These are phyloP conservation scores for Jaapia argillacea DNA, from an alignment of 768 basidiomycete genomes.

Conservation along the genomic window DNA sequence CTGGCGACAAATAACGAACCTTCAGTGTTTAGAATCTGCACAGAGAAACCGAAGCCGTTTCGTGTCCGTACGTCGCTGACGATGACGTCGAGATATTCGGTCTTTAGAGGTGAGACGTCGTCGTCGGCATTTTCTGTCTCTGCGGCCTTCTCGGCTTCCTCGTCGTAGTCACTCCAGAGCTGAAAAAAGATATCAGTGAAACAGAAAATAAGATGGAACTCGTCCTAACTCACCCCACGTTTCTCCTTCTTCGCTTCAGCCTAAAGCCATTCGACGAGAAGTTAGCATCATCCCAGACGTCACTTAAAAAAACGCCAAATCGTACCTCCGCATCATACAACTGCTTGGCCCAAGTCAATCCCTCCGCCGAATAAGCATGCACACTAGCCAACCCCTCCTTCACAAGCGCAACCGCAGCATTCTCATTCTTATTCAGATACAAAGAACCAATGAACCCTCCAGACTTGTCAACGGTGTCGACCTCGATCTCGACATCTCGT, in stretches of 20 bases:
- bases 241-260: constrained; percentile 73
- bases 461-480: constrained; percentile 85
- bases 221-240: constrained; percentile 50
- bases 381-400: constrained; percentile 84
- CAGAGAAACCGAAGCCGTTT: constrained; percentile 78
- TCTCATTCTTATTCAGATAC: constrained; percentile 78
- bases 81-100: constrained; percentile 89
- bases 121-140: constrained; percentile 35
- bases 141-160: constrained; percentile 49
- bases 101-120: constrained; percentile 46
- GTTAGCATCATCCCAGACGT: background rate
- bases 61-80: constrained; percentile 75
- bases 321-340: constrained; percentile 77
- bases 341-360: constrained; percentile 68
- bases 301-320: background rate
- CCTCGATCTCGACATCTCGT: constrained; percentile 88
- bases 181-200: constrained; percentile 18
- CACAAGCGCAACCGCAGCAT: constrained; percentile 75
- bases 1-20: constrained; percentile 34
- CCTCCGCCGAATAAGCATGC: constrained; percentile 81
- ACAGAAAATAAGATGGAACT: background rate
- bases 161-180: constrained; percentile 86
- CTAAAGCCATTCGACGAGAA: constrained; percentile 22
- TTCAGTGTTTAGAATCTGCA: constrained; percentile 88
- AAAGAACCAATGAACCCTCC: constrained; percentile 93